Conservation (phyloP, 1,284 basidiomycete genomes). For the Phlebopus sp. region DNA sequence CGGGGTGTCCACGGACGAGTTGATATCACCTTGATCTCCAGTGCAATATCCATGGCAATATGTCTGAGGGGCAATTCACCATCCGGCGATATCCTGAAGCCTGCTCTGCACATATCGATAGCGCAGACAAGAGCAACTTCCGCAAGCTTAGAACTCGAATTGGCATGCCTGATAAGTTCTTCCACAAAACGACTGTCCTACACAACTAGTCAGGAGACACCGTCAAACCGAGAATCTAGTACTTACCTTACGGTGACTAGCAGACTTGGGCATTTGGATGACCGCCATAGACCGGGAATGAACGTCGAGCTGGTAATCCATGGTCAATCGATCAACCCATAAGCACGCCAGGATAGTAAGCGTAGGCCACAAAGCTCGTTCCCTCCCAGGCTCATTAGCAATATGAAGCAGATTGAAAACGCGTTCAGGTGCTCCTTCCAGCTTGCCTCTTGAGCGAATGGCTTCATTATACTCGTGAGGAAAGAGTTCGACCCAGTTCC, state of each 20-base stretch:
- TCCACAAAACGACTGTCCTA: slow-evolving; percentile 58
- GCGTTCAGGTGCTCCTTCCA: slow-evolving; percentile 81
- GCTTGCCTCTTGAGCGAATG: slow-evolving; percentile 57
- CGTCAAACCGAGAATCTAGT: not conserved
- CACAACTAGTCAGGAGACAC: slow-evolving; percentile 6
- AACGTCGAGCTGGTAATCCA: slow-evolving; percentile 46
- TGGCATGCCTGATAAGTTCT: slow-evolving; percentile 52
- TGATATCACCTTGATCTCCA: slow-evolving; percentile 68
- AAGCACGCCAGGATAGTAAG: slow-evolving; percentile 76
- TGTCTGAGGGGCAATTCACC: slow-evolving; percentile 69
- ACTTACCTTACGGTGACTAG: slow-evolving; percentile 41
- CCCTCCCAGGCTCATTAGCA: slow-evolving; percentile 50
- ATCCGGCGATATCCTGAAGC: slow-evolving; percentile 62
- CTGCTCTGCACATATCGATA: slow-evolving; percentile 81
- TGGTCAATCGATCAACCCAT: slow-evolving; percentile 71
- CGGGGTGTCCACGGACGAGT: not conserved
- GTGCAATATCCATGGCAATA: slow-evolving; percentile 71
- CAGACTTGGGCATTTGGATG: slow-evolving; percentile 31
- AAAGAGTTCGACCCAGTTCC: slow-evolving; percentile 90
- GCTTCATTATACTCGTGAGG: slow-evolving; percentile 80
- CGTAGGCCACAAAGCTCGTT: slow-evolving; percentile 77
- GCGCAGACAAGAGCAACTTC: slow-evolving; percentile 74
- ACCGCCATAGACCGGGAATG: slow-evolving; percentile 34
- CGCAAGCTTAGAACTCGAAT: slow-evolving; percentile 49
- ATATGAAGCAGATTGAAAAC: slow-evolving; percentile 78